phyloP scores from a whole-genome alignment of 1,284 basidiomycete genomes.

The Exsudoporus floridanus region DNA sequence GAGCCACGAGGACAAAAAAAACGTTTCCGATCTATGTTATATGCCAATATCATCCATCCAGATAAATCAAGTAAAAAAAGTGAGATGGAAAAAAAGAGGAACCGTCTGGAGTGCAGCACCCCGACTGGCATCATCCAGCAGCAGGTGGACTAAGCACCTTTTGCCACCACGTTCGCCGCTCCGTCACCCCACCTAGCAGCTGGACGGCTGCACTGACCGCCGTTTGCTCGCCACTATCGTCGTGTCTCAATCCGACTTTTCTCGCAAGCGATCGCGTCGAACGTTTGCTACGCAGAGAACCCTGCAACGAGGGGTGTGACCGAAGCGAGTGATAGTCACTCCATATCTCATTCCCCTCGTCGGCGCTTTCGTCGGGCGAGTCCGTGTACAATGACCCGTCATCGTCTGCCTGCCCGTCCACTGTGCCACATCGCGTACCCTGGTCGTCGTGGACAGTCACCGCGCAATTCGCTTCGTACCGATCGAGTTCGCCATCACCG shows the following conservation, averaged over 20 bases:
- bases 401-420: conserved; percentile 16
- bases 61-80: background rate
- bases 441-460: background rate
- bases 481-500: conserved; percentile 6
- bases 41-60: background rate
- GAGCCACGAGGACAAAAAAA: background rate
- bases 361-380: conserved; percentile 19
- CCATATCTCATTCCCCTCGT: conserved; percentile 20
- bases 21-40: conserved; percentile 2
- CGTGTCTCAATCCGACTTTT: conserved; percentile 3
- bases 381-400: conserved; percentile 27
- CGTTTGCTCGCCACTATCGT: background rate
- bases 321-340: conserved; percentile 35
- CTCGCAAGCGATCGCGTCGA: conserved; percentile 22
- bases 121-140: conserved; percentile 9
- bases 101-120: too few relatives aligned
- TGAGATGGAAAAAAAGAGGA: background rate
- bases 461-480: background rate
- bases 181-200: conserved; percentile 4
- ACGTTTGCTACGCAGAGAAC: conserved; percentile 23
- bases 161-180: conserved; percentile 34
- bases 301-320: conserved; percentile 27
- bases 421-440: background rate
- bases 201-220: conserved; percentile 1
- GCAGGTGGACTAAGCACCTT: conserved; percentile 28